A percentile compares a stretch with the other conserved stretches of the same genome.
These are phyloP conservation scores for Coemansia guatemalensis DNA, from an alignment of 192 early-diverging fungal species.

Conservation along the genomic window DNA sequence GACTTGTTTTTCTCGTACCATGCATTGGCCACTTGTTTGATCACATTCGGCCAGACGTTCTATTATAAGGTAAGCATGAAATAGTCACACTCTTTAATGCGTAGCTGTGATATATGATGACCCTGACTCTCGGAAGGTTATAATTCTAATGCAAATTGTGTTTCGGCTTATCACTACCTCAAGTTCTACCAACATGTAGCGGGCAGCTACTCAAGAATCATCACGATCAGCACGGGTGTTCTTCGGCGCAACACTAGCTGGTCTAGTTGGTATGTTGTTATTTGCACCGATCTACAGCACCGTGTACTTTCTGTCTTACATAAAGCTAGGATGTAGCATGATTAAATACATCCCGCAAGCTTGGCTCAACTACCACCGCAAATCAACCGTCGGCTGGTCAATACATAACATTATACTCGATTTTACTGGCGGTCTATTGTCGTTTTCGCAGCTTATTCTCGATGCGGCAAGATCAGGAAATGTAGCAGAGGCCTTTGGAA, in stretches of 20 bases:
- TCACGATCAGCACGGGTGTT: constrained; percentile 13
- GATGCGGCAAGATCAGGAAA: constrained; percentile 62
- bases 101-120: neutral
- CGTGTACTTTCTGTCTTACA: constrained; percentile 70
- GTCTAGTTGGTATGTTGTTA: constrained; percentile 3
- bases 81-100: neutral
- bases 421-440: constrained; percentile 77
- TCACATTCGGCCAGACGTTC: constrained; percentile 66
- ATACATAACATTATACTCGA: constrained; percentile 88
- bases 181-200: constrained; percentile 6
- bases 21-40: constrained; percentile 63
- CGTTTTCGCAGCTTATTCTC: constrained; percentile 72
- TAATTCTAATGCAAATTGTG: neutral
- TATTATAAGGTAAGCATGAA: constrained; percentile 61
- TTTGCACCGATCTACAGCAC: constrained; percentile 51
- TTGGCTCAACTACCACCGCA: constrained; percentile 67
- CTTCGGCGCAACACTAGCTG: constrained; percentile 17
- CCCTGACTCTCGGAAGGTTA: neutral
- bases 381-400: constrained; percentile 89
- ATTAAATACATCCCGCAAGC: constrained; percentile 79
- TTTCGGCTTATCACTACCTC: neutral
- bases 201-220: constrained; percentile 19
- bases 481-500: constrained; percentile 57
- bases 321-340: constrained; percentile 79
- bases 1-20: constrained; percentile 90